phyloP scores from a whole-genome alignment of 2,329 filamentous ascomycete species.

The Fusarium praegraminearum region DNA sequence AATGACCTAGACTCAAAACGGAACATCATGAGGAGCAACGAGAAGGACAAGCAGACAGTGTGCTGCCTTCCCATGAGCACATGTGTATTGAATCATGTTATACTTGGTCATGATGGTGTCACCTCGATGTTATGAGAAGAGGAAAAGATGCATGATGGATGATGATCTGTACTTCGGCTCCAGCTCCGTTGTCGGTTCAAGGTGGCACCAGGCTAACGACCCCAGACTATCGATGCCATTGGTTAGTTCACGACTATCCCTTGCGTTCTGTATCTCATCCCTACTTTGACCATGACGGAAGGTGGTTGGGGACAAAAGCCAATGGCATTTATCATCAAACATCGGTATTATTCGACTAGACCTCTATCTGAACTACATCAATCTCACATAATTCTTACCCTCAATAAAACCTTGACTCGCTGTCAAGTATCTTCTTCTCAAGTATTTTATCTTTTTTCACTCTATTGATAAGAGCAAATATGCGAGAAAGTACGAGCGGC shows the following conservation, averaged over 20 bases:
- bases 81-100: not conserved
- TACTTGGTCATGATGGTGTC: not conserved
- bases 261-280: not conserved
- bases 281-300: slow-evolving; percentile 9
- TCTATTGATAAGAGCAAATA: slow-evolving; percentile 1
- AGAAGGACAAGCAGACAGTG: not conserved
- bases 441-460: not conserved
- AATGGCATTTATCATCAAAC: slow-evolving; percentile 15
- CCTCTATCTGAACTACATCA: not conserved
- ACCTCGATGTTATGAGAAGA: not conserved
- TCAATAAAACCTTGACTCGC: not conserved
- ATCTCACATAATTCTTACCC: slow-evolving; percentile 15
- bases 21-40: not conserved
- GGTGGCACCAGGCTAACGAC: slow-evolving; percentile 14
- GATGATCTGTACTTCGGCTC: not conserved
- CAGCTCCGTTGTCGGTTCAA: slow-evolving; percentile 12
- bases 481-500: slow-evolving; percentile 35
- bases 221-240: slow-evolving; percentile 19
- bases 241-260: slow-evolving; percentile 12
- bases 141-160: not conserved
- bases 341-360: not conserved
- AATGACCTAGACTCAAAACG: not conserved
- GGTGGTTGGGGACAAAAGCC: slow-evolving; percentile 14
- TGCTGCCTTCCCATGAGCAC: not conserved
- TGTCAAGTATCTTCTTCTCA: not conserved